Base-by-base conservation (phyloP, 2,329 filamentous ascomycete species). In the Botrytis byssoidea region DNA sequence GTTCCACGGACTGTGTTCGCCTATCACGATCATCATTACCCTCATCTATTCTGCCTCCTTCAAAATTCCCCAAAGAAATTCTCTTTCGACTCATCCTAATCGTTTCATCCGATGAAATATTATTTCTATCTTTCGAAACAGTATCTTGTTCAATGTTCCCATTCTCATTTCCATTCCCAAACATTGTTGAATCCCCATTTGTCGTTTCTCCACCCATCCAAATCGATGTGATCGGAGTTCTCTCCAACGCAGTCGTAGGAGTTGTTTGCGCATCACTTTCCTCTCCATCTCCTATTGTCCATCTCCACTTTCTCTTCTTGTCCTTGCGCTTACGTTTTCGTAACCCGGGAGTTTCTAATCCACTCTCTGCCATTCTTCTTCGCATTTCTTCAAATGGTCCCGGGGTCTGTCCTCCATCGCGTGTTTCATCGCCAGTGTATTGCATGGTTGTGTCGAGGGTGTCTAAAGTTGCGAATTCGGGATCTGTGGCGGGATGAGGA, bases 371-470 rank as follows among this genome's bases (percentile, higher is more conserved):
- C 85, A 90, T 87, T 46, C 87, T 84, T 20, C 88, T 83, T 60
- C 87, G 84, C 87, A 89, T 89, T 76, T 91, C 88, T 78, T 90
- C 89, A 74, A 90, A 90, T 0, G 89, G 88, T 0, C 88, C 88
- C 0, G 89, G 89, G 0, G 89, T 91, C 78, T 88, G 86, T 2
- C 88, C 89, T 2, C 89, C 89, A 77, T 91, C 88, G 70, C 86
- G 85, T 0, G 87, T 88, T 78, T 89, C 87, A 75, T 87, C 85
- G 55, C 83, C 84, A 0, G 85, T 85, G 77, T 88, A 88, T 18
- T 86, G 84, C 80, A 88, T 83, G 44, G 86, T 83, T 22, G 84
- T 77, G 75, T 89, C 87, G 25, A 89, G 81, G 3, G 83, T 80
- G n/a, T 86, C 84, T 2, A 83, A 80, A 57, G 82, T 82, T 37